Conservation (phyloP, 2,329 filamentous ascomycete genomes). For the Xylariales sp. region DNA sequence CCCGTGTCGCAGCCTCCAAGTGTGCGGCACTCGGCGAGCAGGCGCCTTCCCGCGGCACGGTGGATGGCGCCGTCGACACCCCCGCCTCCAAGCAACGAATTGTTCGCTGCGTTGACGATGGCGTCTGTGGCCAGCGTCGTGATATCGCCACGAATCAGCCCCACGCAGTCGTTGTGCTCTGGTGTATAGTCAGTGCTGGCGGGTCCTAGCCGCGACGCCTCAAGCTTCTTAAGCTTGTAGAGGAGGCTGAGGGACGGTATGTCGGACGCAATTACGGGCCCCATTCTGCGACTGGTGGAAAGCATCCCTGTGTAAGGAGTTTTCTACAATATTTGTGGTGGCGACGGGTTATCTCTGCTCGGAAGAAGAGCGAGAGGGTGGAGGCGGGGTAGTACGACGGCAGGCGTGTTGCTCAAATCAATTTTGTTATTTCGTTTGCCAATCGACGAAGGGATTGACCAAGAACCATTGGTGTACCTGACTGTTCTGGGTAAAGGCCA, state of each 20-base stretch:
- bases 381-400: too few relatives aligned
- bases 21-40: conserved; percentile 66
- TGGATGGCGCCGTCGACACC: conserved; percentile 91
- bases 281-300: conserved; percentile 23
- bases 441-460: too few relatives aligned
- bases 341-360: neutral
- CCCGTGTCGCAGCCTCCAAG: conserved; percentile 74
- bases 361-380: too few relatives aligned
- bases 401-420: too few relatives aligned
- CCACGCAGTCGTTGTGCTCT: conserved; percentile 64
- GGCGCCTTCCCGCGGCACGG: conserved; percentile 65
- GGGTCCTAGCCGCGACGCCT: conserved; percentile 13
- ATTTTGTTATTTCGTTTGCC: too few relatives aligned
- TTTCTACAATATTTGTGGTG: too few relatives aligned
- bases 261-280: conserved; percentile 40
- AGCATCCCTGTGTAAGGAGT: neutral
- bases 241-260: conserved; percentile 62
- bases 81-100: conserved; percentile 74
- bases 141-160: conserved; percentile 72
- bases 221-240: conserved; percentile 55
- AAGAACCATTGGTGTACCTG: too few relatives aligned
- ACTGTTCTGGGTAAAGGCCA: too few relatives aligned
- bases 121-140: conserved; percentile 73
- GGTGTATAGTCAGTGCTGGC: conserved; percentile 19
- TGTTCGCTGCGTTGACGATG: conserved; percentile 92